Base-by-base conservation (phyloP, 495 filamentous ascomycete species). In the Parachaetomium inaequale region DNA sequence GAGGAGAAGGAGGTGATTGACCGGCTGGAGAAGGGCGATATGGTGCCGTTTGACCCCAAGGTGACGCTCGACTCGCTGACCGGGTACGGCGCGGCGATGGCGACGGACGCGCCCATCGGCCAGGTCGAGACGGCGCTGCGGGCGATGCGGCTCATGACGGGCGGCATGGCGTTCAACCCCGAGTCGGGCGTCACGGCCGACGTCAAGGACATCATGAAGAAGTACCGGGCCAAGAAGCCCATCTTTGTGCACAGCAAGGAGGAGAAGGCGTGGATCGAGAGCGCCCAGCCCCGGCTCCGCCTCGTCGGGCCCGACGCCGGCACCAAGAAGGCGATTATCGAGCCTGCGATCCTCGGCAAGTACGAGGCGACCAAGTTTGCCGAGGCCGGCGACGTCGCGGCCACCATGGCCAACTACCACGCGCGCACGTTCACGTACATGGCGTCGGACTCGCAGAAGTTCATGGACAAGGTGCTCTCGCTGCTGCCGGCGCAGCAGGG, bases 191-290 rank as follows among this genome's bases (percentile, higher is more conserved):
- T 66, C 19, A 74, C 72, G 19, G 58, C 55, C 36, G 69, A 71
- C 46, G 6, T 52, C 19, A 56, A 43, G 55, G 65, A 36, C 15
- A 25, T 62, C 3, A 25, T 43, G 17, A 49, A 61, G 31, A 59
- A 68, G n/a, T 66, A 67, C 38, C 32, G 47, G 17, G 58, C 66
- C 49, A 63, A 61, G 66, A 63, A 67, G 65, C 70, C 71, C 0
- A 31, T 75, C 4, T 75, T 75, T 15, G 65, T 75, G 57, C 69
- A 70, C 63, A 66, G 60, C 21, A 17, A 55, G 7, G 68, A 49
- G 42, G 70, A 81, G 70, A 72, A 70, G 68, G 66, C 47, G 21
- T 74, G 70, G 89, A 25, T 71, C 43, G 58, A 63, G 58, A 19
- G 45, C 26, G 55, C 45, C 25, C 3, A 42, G 10, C 47, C 45